phyloP scores from a whole-genome alignment of 768 basidiomycete species.

The Serpula lacrymans region DNA sequence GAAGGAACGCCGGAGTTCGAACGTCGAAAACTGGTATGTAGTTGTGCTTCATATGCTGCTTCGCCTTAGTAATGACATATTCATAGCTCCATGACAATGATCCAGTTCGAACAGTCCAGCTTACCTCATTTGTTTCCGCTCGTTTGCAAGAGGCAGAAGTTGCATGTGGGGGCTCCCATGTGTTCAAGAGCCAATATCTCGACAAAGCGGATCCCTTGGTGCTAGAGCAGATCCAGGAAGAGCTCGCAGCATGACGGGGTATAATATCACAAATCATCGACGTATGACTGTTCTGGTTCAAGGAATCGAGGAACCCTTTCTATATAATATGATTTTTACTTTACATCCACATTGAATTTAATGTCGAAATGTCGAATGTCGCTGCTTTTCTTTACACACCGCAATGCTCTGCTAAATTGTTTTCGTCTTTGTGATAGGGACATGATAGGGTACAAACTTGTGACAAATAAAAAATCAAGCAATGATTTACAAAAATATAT shows the following conservation, averaged over 20 bases:
- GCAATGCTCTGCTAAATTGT: too few relatives aligned
- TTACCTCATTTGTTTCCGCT: slow-evolving; percentile 57
- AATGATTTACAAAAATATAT: too few relatives aligned
- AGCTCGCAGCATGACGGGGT: slow-evolving; percentile 31
- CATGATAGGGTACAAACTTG: too few relatives aligned
- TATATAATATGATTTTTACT: not conserved
- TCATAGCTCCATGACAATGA: slow-evolving; percentile 66
- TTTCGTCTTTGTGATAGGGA: too few relatives aligned
- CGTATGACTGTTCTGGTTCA: not conserved
- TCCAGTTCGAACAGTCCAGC: slow-evolving; percentile 61
- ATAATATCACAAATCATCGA: too few relatives aligned
- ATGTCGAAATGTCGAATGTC: not conserved
- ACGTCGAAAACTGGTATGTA: slow-evolving; percentile 67
- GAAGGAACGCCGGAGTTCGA: slow-evolving; percentile 72
- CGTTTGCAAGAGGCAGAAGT: slow-evolving; percentile 64
- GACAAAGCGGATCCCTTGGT: slow-evolving; percentile 67
- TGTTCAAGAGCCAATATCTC: slow-evolving; percentile 61
- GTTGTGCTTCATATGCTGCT: not conserved
- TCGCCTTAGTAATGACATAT: slow-evolving; percentile 7
- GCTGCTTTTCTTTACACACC: slow-evolving; percentile 1
- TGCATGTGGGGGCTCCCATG: slow-evolving; percentile 51
- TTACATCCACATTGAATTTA: not conserved
- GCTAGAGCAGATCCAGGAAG: slow-evolving; percentile 65
- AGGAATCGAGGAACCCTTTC: not conserved
- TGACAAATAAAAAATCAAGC: too few relatives aligned